Evolutionary conservation across 176 grass and related monocot genomes (phyloP).

Genomic region (Oryza longistaminata): DNA sequence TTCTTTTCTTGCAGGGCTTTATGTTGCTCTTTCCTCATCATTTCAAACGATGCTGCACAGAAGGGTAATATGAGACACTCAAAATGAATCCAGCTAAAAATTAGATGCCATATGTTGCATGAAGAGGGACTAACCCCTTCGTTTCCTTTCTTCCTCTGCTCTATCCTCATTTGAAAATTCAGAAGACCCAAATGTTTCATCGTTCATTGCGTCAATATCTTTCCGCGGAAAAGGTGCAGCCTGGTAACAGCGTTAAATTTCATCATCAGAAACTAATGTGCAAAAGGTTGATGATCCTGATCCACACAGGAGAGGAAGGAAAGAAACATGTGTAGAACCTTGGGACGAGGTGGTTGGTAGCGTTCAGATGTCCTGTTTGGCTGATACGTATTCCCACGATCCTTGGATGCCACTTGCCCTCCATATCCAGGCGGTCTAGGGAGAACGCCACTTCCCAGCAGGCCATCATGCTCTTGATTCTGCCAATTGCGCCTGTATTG

Average conservation of each 20-base stretch:
- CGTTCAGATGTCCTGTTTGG: constrained; percentile 71
- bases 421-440: constrained; percentile 68
- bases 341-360: constrained; percentile 95
- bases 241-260: constrained; percentile 34
- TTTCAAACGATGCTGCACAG: constrained; percentile 87
- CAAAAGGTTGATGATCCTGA: background rate
- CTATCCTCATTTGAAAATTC: constrained; percentile 75
- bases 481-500: constrained; percentile 70
- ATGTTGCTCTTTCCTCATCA: constrained; percentile 98
- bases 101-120: background rate
- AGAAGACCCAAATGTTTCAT: constrained; percentile 92
- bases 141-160: constrained; percentile 88
- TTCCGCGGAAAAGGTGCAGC: constrained; percentile 58
- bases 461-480: constrained; percentile 81
- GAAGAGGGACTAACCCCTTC: constrained; percentile 61
- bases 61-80: constrained; percentile 27
- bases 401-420: constrained; percentile 48
- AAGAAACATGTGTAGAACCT: constrained; percentile 41
- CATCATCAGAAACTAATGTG: constrained; percentile 35
- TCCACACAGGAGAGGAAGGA: constrained; percentile 18
- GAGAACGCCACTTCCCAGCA: constrained; percentile 84
- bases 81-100: constrained; percentile 10
- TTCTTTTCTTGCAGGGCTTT: constrained; percentile 84
- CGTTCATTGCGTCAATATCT: constrained; percentile 79
- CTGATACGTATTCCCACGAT: constrained; percentile 54